phyloP scores from a whole-genome alignment of 2,329 filamentous ascomycete genomes.

The Cladobotryum protrusum region DNA sequence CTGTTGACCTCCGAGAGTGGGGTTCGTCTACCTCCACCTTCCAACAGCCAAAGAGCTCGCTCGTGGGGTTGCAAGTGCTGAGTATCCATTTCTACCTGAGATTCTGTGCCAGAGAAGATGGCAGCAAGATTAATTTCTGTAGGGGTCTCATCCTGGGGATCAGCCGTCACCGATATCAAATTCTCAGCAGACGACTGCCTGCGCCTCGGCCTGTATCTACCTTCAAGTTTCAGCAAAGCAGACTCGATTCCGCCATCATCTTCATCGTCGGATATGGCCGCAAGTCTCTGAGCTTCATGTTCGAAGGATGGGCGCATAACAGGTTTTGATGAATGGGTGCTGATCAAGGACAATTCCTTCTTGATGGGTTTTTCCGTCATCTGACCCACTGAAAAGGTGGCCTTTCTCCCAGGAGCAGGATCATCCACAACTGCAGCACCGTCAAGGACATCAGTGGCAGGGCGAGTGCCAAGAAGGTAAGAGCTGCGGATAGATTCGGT shows the following conservation, averaged over 20 bases:
- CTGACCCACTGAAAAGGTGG: conserved; percentile 51
- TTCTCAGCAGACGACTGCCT: background rate
- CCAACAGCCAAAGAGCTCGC: background rate
- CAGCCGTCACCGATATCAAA: background rate
- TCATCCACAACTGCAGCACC: background rate
- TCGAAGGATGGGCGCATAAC: conserved; percentile 74
- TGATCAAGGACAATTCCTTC: conserved; percentile 48
- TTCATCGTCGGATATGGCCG: conserved; percentile 76
- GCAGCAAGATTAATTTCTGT: background rate
- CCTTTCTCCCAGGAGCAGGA: background rate
- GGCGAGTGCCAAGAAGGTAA: conserved; percentile 39
- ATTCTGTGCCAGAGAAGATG: background rate
- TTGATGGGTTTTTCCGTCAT: conserved; percentile 46
- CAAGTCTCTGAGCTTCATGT: conserved; percentile 77
- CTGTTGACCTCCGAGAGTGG: background rate
- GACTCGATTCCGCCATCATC: conserved; percentile 85
- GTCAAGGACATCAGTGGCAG: conserved; percentile 11
- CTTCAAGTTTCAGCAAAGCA: conserved; percentile 87
- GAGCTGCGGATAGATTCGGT: conserved; percentile 56
- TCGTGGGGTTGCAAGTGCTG: background rate
- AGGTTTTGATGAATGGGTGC: conserved; percentile 56
- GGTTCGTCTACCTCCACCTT: background rate
- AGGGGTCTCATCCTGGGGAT: background rate
- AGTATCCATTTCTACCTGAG: background rate
- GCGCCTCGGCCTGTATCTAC: conserved; percentile 61